A percentile compares a stretch with the other conserved stretches of the same genome.
Conservation (phyloP, 78 protist genomes). For the Dictyostelium brefeldianum region DNA sequence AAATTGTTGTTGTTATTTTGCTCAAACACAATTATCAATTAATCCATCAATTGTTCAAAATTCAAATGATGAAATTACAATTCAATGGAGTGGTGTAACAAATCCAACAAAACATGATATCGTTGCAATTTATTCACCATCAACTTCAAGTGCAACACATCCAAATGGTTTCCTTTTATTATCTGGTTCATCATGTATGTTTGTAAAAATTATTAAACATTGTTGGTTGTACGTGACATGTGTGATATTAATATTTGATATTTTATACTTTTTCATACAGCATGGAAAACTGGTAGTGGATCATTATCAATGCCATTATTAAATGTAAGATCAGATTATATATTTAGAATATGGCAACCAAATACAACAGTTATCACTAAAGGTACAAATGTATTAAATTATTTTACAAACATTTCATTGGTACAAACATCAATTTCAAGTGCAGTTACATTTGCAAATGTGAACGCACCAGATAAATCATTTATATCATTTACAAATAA, state of each 20-base stretch:
- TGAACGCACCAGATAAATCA: constrained; percentile 49
- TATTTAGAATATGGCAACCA: constrained; percentile 67
- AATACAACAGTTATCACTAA: background rate
- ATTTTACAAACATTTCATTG: constrained; percentile 17
- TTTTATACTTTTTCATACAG: constrained; percentile 17
- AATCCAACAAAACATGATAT: constrained; percentile 33
- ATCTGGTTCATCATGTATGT: constrained; percentile 44
- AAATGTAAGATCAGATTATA: constrained; percentile 60
- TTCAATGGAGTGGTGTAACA: constrained; percentile 49
- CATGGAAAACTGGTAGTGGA: constrained; percentile 61
- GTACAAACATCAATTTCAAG: background rate
- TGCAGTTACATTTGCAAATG: constrained; percentile 43
- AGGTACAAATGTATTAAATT: background rate
- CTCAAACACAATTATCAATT: background rate
- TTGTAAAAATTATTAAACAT: background rate
- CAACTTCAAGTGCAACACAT: background rate
- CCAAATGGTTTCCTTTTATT: constrained; percentile 57
- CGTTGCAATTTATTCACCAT: constrained; percentile 77
- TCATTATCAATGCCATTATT: constrained; percentile 34
- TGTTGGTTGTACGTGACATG: background rate
- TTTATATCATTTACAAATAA: constrained; percentile 36
- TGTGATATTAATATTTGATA: background rate
- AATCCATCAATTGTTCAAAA: background rate
- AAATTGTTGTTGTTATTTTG: background rate
- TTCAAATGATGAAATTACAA: constrained; percentile 11